A percentile compares a stretch with the other conserved stretches of the same genome.
Conservation (phyloP, 805 yeast species). For the Yamadazyma akitaensis region DNA sequence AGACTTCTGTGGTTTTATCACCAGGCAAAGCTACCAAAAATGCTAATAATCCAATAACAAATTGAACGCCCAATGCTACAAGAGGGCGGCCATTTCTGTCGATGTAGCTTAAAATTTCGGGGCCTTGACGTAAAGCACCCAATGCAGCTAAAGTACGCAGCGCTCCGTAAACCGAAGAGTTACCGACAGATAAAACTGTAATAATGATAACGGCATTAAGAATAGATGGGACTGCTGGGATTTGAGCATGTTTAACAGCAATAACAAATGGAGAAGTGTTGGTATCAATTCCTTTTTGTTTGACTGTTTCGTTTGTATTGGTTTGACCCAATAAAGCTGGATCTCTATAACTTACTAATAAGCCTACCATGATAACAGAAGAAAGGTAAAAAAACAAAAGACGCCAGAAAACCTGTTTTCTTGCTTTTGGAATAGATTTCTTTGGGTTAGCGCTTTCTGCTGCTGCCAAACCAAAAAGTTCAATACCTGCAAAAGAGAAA, state of each 20-base stretch:
- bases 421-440: slow-evolving; percentile 59
- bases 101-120: slow-evolving; percentile 24
- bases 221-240: slow-evolving; percentile 30
- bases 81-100: slow-evolving; percentile 31
- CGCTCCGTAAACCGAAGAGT: slow-evolving; percentile 34
- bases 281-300: slow-evolving; percentile 20
- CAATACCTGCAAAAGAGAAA: slow-evolving; percentile 66
- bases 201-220: slow-evolving; percentile 32
- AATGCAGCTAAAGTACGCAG: slow-evolving; percentile 30
- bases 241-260: slow-evolving; percentile 31
- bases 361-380: slow-evolving; percentile 52
- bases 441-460: slow-evolving; percentile 64
- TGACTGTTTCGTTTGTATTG: slow-evolving; percentile 11
- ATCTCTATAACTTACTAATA: slow-evolving; percentile 42
- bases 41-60: slow-evolving; percentile 25
- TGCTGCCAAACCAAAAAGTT: slow-evolving; percentile 61
- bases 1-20: slow-evolving; percentile 29
- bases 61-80: slow-evolving; percentile 24
- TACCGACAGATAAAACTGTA: slow-evolving; percentile 34
- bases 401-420: slow-evolving; percentile 65
- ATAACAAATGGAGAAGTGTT: slow-evolving; percentile 38
- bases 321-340: slow-evolving; percentile 20
- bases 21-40: slow-evolving; percentile 28
- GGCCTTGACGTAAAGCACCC: slow-evolving; percentile 31
- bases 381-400: slow-evolving; percentile 55